Conservation (phyloP, 345 rosid species). For the Salix udensis region DNA sequence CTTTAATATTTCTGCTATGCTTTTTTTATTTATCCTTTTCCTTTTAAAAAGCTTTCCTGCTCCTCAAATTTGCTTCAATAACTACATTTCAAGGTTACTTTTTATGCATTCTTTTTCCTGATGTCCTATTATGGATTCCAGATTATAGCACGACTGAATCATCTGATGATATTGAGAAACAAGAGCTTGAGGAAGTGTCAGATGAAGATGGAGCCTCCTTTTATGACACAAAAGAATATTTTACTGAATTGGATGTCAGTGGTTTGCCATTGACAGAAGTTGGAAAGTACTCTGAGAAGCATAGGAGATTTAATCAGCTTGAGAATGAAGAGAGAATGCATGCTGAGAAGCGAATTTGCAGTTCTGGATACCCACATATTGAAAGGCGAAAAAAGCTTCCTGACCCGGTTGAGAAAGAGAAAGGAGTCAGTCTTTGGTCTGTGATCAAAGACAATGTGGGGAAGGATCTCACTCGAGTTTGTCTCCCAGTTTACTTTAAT, state of each 20-base stretch:
- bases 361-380: slow-evolving; percentile 37
- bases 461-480: slow-evolving; percentile 92
- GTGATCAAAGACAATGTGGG: slow-evolving; percentile 99
- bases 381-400: slow-evolving; percentile 84
- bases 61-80: background rate
- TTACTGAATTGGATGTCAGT: slow-evolving; percentile 41
- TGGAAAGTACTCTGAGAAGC: slow-evolving; percentile 22
- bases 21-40: background rate
- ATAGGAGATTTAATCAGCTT: slow-evolving; percentile 18
- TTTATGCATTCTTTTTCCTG: slow-evolving; percentile 6
- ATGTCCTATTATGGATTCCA: slow-evolving; percentile 42
- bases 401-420: slow-evolving; percentile 90
- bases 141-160: slow-evolving; percentile 97
- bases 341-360: slow-evolving; percentile 22
- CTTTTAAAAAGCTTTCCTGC: background rate
- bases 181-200: slow-evolving; percentile 78
- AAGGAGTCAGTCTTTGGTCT: slow-evolving; percentile 98
- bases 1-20: background rate
- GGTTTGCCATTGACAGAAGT: slow-evolving; percentile 38
- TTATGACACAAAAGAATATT: slow-evolving; percentile 69
- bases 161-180: slow-evolving; percentile 91
- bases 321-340: slow-evolving; percentile 41
- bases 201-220: slow-evolving; percentile 78
- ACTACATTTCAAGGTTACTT: background rate
- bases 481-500: slow-evolving; percentile 95